Evolutionary conservation across 768 basidiomycete species (phyloP), one percentile per base, ranked within the genome.

Genomic region (Boletus pseudo-olivaceus): DNA sequence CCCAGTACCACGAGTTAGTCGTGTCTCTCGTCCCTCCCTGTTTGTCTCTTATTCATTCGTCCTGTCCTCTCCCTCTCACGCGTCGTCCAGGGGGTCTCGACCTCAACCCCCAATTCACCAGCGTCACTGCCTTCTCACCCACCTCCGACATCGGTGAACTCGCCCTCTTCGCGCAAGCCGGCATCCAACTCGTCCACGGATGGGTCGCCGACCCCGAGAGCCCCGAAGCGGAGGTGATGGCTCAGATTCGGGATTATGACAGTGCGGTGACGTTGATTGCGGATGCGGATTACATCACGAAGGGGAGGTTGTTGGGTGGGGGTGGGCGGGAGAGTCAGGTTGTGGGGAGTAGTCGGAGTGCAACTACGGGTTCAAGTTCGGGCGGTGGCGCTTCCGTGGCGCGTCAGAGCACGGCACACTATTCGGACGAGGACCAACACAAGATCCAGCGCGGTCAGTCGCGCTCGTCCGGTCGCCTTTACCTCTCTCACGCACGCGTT

Each of bases 171-270:
- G 75, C 84, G n/a, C 84, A 90, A 41, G 88, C 84, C 0, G 85
- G 84, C 9, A 90, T 96, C 41, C 73, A 81, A 6, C 82, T 97
- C 38, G 84, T 93, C 1, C 93, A 96, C 54, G 94, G 94, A 1
- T 97, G 94, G 94, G 67, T 70, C 46, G 70, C 70, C 26, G 61
- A 70, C 32, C 70, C 70, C 0, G 77, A 75, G 3, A 83, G 82
- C 53, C 71, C 77, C 0, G 90, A 91, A 65, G 78, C 81, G 10
- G 59, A 60, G 0, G 80, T 80, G 0, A 70, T 93, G 35, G 63
- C 76, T 32, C 74, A 75, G 4, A 72, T 79, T 0, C 72, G 78
- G 47, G 86, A 89, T 67, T 93, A 91, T 55, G 90, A 94, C 65
- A 80, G 73, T 23, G 85, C 89, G 0, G 83, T 88, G 3, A 84